Evolutionary conservation across 345 rosid species (phyloP).

Genomic region (Bretschneidera sinensis): DNA sequence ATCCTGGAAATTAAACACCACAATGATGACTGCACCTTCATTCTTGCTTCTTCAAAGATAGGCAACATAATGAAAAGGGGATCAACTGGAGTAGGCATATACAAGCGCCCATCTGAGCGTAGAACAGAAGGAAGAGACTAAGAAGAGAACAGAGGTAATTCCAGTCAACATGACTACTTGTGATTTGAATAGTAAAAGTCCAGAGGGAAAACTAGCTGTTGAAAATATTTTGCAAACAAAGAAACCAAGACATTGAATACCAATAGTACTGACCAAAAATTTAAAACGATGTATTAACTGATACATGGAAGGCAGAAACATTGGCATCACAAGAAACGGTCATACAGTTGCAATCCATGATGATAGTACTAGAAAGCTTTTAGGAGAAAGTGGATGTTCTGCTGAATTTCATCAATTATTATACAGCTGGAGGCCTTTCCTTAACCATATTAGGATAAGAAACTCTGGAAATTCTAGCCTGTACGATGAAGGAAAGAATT

Average conservation of each 20-base stretch:
- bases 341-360: no score
- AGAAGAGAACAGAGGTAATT: constrained; percentile 3
- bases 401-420: no score
- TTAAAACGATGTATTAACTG: not conserved
- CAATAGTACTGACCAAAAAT: not conserved
- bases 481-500: no score
- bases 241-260: not conserved
- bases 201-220: not conserved
- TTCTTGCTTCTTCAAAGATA: constrained; percentile 75
- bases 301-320: not conserved
- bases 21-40: constrained; percentile 52
- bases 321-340: not conserved
- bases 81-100: constrained; percentile 77
- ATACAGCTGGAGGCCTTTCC: no score
- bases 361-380: no score
- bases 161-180: not conserved
- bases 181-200: not conserved
- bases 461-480: no score
- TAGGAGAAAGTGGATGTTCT: no score
- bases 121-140: not conserved
- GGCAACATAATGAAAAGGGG: constrained; percentile 83
- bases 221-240: not conserved
- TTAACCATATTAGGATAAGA: no score
- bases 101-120: constrained; percentile 65
- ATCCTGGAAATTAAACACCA: not conserved